Evolutionary conservation across 1,139 yeast genomes (phyloP).

Genomic region (Pneumocystis canis): DNA sequence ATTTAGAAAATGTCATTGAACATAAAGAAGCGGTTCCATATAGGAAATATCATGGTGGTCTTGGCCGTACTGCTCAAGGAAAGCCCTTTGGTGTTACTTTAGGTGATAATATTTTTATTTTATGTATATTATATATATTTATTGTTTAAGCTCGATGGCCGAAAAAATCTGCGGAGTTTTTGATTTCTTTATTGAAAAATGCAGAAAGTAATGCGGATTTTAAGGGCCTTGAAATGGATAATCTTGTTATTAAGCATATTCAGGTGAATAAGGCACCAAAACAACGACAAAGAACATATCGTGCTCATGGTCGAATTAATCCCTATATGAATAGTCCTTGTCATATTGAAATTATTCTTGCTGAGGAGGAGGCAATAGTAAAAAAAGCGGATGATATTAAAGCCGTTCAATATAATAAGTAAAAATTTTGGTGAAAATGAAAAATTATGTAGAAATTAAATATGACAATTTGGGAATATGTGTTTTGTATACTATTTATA

Average conservation of each 20-base stretch:
- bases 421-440: constrained; percentile 16
- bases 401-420: not conserved
- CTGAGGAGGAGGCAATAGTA: constrained; percentile 90
- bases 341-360: constrained; percentile 93
- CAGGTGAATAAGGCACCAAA: constrained; percentile 99
- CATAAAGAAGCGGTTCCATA: constrained; percentile 99
- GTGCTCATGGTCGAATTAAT: constrained; percentile 99
- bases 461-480: not conserved
- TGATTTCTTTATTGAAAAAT: constrained; percentile 87
- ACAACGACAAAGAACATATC: constrained; percentile 99
- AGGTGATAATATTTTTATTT: constrained; percentile 32
- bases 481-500: not conserved
- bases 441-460: not conserved
- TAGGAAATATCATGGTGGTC: constrained; percentile 93
- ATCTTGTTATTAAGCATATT: constrained; percentile 90
- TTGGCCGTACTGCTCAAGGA: constrained; percentile 99
- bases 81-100: constrained; percentile 99
- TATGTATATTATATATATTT: not conserved
- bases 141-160: constrained; percentile 69
- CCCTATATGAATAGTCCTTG: constrained; percentile 98
- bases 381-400: constrained; percentile 67
- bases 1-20: constrained; percentile 91
- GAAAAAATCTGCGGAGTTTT: constrained; percentile 90
- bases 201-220: constrained; percentile 96
- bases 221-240: constrained; percentile 92